A percentile compares a stretch with the other conserved stretches of the same genome.
Conservation (phyloP, 1,284 basidiomycete genomes). For the Hortiboletus rubellus region DNA sequence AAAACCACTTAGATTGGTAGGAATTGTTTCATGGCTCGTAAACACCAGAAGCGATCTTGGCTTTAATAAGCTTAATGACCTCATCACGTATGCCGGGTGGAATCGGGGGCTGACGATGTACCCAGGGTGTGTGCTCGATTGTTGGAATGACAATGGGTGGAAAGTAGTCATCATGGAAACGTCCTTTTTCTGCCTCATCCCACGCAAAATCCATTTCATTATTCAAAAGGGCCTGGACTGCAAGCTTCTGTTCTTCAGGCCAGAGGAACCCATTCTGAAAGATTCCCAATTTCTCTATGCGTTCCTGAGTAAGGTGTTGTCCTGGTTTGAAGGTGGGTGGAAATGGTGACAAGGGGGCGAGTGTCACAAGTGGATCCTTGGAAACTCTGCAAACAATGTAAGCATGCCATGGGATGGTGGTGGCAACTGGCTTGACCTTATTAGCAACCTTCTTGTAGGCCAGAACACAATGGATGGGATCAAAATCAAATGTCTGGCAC, state of each 20-base stretch:
- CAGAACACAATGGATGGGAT: background rate
- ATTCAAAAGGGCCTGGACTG: background rate
- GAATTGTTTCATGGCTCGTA: slow-evolving; percentile 39
- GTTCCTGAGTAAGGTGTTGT: background rate
- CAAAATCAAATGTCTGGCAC: no score
- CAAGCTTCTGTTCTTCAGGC: slow-evolving; percentile 25
- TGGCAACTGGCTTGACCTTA: slow-evolving; percentile 12
- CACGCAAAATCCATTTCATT: slow-evolving; percentile 32
- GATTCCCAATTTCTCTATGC: background rate
- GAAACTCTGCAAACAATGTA: slow-evolving; percentile 9
- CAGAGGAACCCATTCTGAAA: slow-evolving; percentile 23
- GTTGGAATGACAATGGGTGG: slow-evolving; percentile 16
- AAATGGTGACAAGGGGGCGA: background rate
- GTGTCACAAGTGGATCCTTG: slow-evolving; percentile 2
- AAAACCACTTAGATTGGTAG: slow-evolving; percentile 29
- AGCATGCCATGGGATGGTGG: slow-evolving; percentile 19
- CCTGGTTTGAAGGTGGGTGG: background rate
- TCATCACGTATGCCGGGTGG: slow-evolving; percentile 21
- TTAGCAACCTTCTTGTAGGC: background rate
- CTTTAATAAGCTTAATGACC: slow-evolving; percentile 34
- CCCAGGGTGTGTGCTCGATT: slow-evolving; percentile 28
- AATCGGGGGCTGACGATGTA: slow-evolving; percentile 16
- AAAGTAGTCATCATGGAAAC: slow-evolving; percentile 21
- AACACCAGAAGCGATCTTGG: slow-evolving; percentile 36
- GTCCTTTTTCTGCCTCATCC: slow-evolving; percentile 24